Evolutionary conservation across 176 grass and related monocot genomes (phyloP), one percentile per base, ranked within the genome.

Genomic region (Poa annua): DNA sequence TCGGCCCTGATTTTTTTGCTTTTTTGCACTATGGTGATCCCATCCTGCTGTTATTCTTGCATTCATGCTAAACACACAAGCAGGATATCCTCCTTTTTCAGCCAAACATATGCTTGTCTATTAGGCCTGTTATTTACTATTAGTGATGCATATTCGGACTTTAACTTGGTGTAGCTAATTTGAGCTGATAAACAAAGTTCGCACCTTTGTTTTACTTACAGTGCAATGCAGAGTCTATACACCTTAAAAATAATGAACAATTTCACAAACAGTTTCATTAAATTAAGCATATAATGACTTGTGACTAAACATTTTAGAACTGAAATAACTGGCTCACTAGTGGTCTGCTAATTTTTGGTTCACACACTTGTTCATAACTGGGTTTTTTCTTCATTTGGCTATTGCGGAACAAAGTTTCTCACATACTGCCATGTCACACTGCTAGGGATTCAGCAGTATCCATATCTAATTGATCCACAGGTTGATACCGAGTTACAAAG

Each of bases 351-450:
- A 19, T 65, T 74, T 33, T 60, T 69, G 33, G 25, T 84, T 34
- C 14, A 60, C 49, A n/a, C 80, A 62, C 61, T 80, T 79, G 76
- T 68, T 10, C 29, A 70, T 78, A 65, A 85, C 71, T 85, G 26
- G 38, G 67, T 86, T 60, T 78, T 81, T 83, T 60, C 53, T 76
- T 80, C 38, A 68, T 76, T 49, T 89, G 75, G 57, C 25, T 41
- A 66, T 72, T 68, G 49, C 71, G 92, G 92, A 77, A 86, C 67
- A 87, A 56, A 66, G 78, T 54, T 74, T 36, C 19, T 42, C 71
- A 76, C 47, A 61, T 77, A 47, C 60, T 2, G 59, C 50, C 62
- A n/a, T n/a, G n/a, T n/a, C n/a, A n/a, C n/a, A n/a, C n/a, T n/a
- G n/a, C n/a, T n/a, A n/a, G n/a, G n/a, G n/a, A n/a, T n/a, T n/a